Evolutionary conservation across 2,329 filamentous ascomycete genomes (phyloP), one percentile per base, ranked within the genome.

Genomic region (Coniochaeta prunicola): DNA sequence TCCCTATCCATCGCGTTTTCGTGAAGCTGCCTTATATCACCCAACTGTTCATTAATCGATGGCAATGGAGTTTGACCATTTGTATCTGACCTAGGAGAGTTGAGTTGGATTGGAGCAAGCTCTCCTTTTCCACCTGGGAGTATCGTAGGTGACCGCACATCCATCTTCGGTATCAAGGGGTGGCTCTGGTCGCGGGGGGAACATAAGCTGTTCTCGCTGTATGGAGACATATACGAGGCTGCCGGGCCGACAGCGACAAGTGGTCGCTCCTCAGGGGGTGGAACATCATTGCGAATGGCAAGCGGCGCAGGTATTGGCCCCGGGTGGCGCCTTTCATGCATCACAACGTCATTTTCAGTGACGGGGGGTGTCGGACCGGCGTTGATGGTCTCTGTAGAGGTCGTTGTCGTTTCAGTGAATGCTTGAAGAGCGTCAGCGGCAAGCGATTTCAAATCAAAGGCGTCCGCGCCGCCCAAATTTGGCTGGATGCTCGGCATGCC

Each of bases 31-130:
- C 59, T 57, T 4, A 71, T 64, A 53, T 70, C 69, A 15, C 69
- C 71, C 10, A 76, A 62, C 34, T 73, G 69, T 15, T 74, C 69
- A 42, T 64, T 67, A 60, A 77, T 74, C 6, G 75, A 74, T 5
- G 75, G 75, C 12, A 77, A 64, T 13, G 68, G 64, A 26, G 70
- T 71, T 48, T 73, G 73, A 15, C 62, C 69, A 30, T 68, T 71
- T 17, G 66, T 66, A 12, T 76, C 74, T 31, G 72, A 74, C 58
- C 70, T 69, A 1, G 74, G 74, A 15, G 74, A 76, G 30, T 68
- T 62, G 40, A 69, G 67, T 48, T 76, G 73, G 36, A 77, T 68
- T 2, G 71, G 70, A 3, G 70, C 67, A 19, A 72, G 59, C 0
- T 66, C 65, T 31, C 61, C 57, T 31, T 63, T 61, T 56, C 59